These are phyloP conservation scores for Suillus brevipes DNA, from an alignment of 768 basidiomycete genomes.

Conservation along the genomic window DNA sequence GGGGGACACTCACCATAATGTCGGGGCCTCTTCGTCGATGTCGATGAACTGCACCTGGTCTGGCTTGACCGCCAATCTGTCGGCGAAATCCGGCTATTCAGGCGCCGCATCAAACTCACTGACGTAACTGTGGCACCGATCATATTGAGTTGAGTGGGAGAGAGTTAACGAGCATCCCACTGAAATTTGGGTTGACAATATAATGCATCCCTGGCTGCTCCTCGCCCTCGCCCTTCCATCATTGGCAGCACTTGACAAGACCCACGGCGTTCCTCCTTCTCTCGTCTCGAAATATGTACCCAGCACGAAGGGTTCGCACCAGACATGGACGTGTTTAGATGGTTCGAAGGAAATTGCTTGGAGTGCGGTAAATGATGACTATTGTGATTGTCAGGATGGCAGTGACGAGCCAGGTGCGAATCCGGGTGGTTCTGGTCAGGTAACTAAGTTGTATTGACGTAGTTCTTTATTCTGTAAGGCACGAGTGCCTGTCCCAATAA, in stretches of 20 bases:
- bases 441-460: constrained; percentile 12
- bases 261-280: constrained; percentile 57
- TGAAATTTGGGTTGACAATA: constrained; percentile 28
- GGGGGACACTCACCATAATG: constrained; percentile 30
- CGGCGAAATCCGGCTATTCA: constrained; percentile 24
- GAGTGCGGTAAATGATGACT: constrained; percentile 88
- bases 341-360: constrained; percentile 77
- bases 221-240: constrained; percentile 38
- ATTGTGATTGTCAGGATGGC: constrained; percentile 93
- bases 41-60: constrained; percentile 13
- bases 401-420: constrained; percentile 87
- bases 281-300: constrained; percentile 58
- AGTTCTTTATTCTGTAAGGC: constrained; percentile 43
- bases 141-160: neutral
- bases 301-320: constrained; percentile 37
- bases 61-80: neutral
- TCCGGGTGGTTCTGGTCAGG: constrained; percentile 8
- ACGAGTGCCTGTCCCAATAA: constrained; percentile 81
- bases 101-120: constrained; percentile 23
- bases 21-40: constrained; percentile 28
- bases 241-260: constrained; percentile 47
- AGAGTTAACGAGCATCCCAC: neutral
- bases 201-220: constrained; percentile 55
- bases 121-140: constrained; percentile 26
- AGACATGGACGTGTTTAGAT: constrained; percentile 77